Percentiles rank a stretch among this genome's conserved stretches.
phyloP scores from a whole-genome alignment of 2,329 filamentous ascomycete species.

The Ophiocordyceps camponoti-saundersi region DNA sequence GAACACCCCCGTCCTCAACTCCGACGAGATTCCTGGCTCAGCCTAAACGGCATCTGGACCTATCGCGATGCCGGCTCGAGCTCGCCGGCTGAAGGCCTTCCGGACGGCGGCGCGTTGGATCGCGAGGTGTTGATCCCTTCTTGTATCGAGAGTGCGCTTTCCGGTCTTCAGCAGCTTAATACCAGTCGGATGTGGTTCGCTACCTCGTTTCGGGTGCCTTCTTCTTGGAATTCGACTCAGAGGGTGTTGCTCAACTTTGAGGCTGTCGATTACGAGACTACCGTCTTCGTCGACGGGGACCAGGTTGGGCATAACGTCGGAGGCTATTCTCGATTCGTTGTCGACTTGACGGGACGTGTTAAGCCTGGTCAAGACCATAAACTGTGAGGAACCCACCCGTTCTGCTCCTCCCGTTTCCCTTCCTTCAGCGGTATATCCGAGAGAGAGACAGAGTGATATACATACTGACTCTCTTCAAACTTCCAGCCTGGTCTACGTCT shows the following conservation, averaged over 20 bases:
- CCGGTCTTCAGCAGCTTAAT: constrained; percentile 26
- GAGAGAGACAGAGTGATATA: too few relatives aligned
- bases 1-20: constrained; percentile 41
- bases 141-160: constrained; percentile 28
- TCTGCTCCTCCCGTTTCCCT: not conserved
- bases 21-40: constrained; percentile 34
- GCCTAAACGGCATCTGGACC: constrained; percentile 41
- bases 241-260: constrained; percentile 36
- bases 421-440: too few relatives aligned
- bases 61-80: constrained; percentile 20
- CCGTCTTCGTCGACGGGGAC: constrained; percentile 40
- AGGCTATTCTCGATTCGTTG: constrained; percentile 43
- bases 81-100: constrained; percentile 4
- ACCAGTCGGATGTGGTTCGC: constrained; percentile 30
- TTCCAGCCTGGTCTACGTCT: constrained; percentile 42
- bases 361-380: constrained; percentile 29
- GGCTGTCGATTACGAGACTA: constrained; percentile 39
- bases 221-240: constrained; percentile 22
- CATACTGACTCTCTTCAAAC: not conserved
- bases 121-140: constrained; percentile 25
- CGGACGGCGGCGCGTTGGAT: constrained; percentile 10
- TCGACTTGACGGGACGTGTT: constrained; percentile 36
- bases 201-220: constrained; percentile 31
- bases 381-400: constrained; percentile 19
- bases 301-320: constrained; percentile 35